phyloP scores from a whole-genome alignment of 345 rosid genomes.

The Bruguiera parviflora region DNA sequence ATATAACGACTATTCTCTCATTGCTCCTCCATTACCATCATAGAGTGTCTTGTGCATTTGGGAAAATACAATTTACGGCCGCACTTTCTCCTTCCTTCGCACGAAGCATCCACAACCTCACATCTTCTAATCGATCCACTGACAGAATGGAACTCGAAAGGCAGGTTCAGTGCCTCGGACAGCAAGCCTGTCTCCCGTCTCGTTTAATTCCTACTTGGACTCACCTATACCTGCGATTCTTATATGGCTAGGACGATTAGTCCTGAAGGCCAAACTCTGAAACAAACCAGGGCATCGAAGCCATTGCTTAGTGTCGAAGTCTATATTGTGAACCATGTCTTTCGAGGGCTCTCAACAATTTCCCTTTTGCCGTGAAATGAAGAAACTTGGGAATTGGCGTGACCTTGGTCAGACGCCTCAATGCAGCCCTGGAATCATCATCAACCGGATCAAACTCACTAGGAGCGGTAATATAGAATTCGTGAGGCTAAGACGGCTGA shows the following conservation, averaged over 20 bases:
- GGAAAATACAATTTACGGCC: slow-evolving; percentile 67
- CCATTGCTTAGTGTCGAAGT: slow-evolving; percentile 95
- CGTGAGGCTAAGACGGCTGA: too few species aligned
- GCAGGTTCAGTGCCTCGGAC: slow-evolving; percentile 73
- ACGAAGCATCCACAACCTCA: slow-evolving; percentile 97
- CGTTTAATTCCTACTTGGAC: slow-evolving; percentile 79
- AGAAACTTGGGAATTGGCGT: slow-evolving; percentile 86
- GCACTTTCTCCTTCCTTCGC: slow-evolving; percentile 80
- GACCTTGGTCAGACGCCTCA: slow-evolving; percentile 83
- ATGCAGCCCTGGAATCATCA: slow-evolving; percentile 67
- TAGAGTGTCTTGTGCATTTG: slow-evolving; percentile 89
- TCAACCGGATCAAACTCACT: slow-evolving; percentile 69
- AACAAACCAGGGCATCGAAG: slow-evolving; percentile 94
- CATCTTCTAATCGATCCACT: slow-evolving; percentile 91
- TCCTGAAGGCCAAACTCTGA: slow-evolving; percentile 82
- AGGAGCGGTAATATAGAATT: slow-evolving; percentile 30
- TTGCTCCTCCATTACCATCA: slow-evolving; percentile 55
- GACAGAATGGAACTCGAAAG: slow-evolving; percentile 90
- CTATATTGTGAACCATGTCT: slow-evolving; percentile 89
- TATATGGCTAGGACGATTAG: slow-evolving; percentile 75
- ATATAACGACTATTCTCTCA: slow-evolving; percentile 62
- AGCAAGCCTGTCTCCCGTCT: slow-evolving; percentile 83
- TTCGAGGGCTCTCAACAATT: slow-evolving; percentile 75
- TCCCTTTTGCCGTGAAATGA: slow-evolving; percentile 88
- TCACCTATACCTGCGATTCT: slow-evolving; percentile 91